phyloP scores from a whole-genome alignment of 495 filamentous ascomycete genomes.

The Poronia punctata region DNA sequence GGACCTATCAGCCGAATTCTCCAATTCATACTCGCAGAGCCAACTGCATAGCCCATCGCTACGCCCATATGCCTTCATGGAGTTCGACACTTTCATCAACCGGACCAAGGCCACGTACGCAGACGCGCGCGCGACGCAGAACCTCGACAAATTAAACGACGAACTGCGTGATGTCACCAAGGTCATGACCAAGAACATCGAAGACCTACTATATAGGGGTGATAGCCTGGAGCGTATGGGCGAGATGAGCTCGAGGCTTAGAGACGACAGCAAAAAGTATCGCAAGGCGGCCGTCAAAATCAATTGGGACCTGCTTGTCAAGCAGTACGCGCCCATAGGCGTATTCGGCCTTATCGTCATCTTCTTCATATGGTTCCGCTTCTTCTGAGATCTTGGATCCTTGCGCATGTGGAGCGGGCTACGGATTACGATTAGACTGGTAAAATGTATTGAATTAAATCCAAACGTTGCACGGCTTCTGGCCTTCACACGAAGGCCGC shows the following conservation, averaged over 20 bases:
- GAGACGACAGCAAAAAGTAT: conserved; percentile 93
- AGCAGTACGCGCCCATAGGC: conserved; percentile 92
- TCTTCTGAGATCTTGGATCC: conserved; percentile 55
- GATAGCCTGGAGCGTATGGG: conserved; percentile 97
- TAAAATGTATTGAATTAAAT: no score
- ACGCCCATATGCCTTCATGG: conserved; percentile 91
- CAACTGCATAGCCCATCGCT: conserved; percentile 68
- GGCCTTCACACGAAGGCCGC: no score
- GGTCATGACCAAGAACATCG: conserved; percentile 99
- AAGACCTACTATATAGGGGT: conserved; percentile 91
- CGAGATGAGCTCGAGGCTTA: conserved; percentile 75
- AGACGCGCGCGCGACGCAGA: conserved; percentile 78
- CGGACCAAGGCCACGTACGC: conserved; percentile 92
- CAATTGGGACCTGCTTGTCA: conserved; percentile 94
- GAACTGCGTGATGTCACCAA: conserved; percentile 96
- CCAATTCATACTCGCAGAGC: conserved; percentile 65
- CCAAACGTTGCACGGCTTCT: no score
- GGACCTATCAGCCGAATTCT: conserved; percentile 87
- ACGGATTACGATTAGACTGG: no score
- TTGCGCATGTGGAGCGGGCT: no score
- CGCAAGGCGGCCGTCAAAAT: conserved; percentile 86
- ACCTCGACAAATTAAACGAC: conserved; percentile 85
- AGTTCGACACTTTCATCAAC: conserved; percentile 95
- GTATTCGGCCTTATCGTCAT: conserved; percentile 71
- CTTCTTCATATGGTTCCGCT: conserved; percentile 84